Conservation (phyloP, 768 basidiomycete species). For the Boletellus sp. region DNA sequence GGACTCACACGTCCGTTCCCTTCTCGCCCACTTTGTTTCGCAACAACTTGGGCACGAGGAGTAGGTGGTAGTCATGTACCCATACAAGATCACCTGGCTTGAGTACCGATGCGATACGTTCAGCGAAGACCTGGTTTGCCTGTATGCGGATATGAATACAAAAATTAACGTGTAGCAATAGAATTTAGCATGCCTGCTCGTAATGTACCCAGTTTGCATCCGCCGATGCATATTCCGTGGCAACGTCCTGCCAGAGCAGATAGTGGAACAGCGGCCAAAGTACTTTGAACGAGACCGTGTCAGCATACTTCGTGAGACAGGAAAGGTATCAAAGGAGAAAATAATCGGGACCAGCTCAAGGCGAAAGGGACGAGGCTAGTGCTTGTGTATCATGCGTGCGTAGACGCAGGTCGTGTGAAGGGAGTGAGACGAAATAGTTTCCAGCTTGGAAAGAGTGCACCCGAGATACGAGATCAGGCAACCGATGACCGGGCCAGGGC, state of each 20-base stretch:
- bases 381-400: not conserved
- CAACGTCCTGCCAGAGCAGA: slow-evolving; percentile 95
- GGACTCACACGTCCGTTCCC: slow-evolving; percentile 24
- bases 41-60: slow-evolving; percentile 84
- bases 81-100: slow-evolving; percentile 88
- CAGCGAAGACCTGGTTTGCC: slow-evolving; percentile 83
- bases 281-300: slow-evolving; percentile 41
- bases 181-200: slow-evolving; percentile 19
- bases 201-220: slow-evolving; percentile 64
- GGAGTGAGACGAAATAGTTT: not conserved
- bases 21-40: slow-evolving; percentile 54
- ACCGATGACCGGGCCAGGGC: not conserved
- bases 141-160: slow-evolving; percentile 36
- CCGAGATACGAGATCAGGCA: slow-evolving; percentile 6
- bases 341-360: not conserved
- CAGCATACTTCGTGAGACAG: slow-evolving; percentile 2
- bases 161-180: not conserved
- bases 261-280: slow-evolving; percentile 99
- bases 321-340: not conserved
- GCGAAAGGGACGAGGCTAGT: not conserved
- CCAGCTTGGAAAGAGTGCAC: not conserved
- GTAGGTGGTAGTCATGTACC: slow-evolving; percentile 94
- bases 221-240: slow-evolving; percentile 82
- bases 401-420: not conserved
- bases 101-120: slow-evolving; percentile 70